Percentiles rank a stretch among this genome's conserved stretches.
These are phyloP conservation scores for Coniochaeta sp. DNA, from an alignment of 2,329 filamentous ascomycete genomes.

Conservation along the genomic window DNA sequence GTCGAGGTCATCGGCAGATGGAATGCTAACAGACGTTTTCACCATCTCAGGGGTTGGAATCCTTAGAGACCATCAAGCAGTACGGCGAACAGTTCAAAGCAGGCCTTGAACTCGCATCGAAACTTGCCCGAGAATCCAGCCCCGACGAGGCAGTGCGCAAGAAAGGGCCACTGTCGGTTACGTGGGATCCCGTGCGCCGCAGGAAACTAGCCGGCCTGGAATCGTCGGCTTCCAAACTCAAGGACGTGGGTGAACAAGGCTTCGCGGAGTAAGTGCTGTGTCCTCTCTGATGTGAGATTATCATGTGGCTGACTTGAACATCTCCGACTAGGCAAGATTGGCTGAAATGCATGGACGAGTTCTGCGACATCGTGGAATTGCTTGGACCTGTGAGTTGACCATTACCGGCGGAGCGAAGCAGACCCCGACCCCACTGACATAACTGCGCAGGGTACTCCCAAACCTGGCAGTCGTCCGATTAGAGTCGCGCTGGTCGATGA, in stretches of 20 bases:
- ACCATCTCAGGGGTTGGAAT: neutral
- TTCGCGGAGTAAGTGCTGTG: neutral
- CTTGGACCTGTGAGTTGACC: neutral
- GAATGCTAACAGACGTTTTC: neutral
- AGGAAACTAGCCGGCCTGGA: neutral
- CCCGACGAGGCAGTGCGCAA: neutral
- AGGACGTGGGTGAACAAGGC: neutral
- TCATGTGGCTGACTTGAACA: neutral
- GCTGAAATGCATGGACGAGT: slow-evolving; percentile 2
- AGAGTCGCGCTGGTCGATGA: neutral
- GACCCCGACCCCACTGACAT: too few relatives aligned
- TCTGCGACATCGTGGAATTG: neutral
- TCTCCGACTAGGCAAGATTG: neutral
- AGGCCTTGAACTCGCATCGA: neutral
- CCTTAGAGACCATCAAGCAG: neutral
- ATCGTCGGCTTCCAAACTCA: neutral
- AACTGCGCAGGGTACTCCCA: neutral
- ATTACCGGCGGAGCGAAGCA: too few relatives aligned
- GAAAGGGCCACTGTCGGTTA: neutral
- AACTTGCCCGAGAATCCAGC: neutral
- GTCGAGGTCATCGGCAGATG: neutral
- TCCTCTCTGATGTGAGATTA: neutral
- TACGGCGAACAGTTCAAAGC: slow-evolving; percentile 1
- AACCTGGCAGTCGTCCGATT: neutral
- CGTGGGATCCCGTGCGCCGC: neutral